phyloP scores from a whole-genome alignment of 2,329 filamentous ascomycete genomes.

The Coniochaeta sp. region DNA sequence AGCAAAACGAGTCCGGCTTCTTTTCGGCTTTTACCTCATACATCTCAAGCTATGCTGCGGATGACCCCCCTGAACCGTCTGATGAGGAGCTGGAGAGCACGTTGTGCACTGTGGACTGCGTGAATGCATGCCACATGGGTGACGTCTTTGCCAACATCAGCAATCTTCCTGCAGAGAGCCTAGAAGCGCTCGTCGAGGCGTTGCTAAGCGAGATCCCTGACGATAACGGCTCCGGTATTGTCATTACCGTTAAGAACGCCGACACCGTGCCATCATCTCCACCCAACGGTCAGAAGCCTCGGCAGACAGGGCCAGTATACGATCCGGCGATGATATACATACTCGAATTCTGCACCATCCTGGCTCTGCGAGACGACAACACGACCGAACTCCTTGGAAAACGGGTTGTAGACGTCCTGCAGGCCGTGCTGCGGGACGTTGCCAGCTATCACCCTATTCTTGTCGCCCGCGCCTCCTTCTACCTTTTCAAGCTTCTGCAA shows the following conservation, averaged over 20 bases:
- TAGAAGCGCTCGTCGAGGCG: constrained; percentile 53
- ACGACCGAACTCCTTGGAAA: constrained; percentile 70
- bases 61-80: constrained; percentile 94
- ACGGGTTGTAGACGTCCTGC: constrained; percentile 70
- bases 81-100: constrained; percentile 97
- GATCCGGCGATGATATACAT: constrained; percentile 83
- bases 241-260: constrained; percentile 78
- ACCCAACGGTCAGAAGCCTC: constrained; percentile 49
- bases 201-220: constrained; percentile 83
- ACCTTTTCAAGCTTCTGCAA: constrained; percentile 73
- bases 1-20: constrained; percentile 71
- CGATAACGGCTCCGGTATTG: constrained; percentile 62
- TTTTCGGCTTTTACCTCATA: constrained; percentile 95
- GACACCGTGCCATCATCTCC: constrained; percentile 60
- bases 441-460: constrained; percentile 74
- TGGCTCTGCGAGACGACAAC: constrained; percentile 68
- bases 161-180: constrained; percentile 26
- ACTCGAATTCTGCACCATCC: constrained; percentile 80
- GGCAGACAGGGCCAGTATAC: constrained; percentile 56
- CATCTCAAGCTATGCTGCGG: constrained; percentile 96
- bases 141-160: constrained; percentile 75
- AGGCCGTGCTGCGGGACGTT: constrained; percentile 73
- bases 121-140: constrained; percentile 80
- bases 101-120: constrained; percentile 86
- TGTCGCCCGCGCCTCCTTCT: constrained; percentile 77